These are phyloP conservation scores for Chimonanthus praecox DNA, from an alignment of 164 flowering plant species.

Conservation along the genomic window DNA sequence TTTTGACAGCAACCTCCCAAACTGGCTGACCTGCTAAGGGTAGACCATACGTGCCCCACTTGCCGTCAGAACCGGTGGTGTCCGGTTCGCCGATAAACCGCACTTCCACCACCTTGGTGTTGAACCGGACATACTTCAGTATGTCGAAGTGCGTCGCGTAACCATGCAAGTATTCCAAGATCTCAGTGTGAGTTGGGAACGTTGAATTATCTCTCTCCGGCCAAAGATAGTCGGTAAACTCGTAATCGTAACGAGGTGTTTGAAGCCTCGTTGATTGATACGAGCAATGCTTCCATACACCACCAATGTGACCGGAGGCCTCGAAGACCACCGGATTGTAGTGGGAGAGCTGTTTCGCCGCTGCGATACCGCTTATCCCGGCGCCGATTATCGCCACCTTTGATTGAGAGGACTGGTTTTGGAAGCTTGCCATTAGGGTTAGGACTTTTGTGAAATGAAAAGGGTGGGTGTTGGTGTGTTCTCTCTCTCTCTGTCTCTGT, in stretches of 20 bases:
- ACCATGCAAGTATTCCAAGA: conserved; percentile 62
- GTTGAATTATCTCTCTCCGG: conserved; percentile 48
- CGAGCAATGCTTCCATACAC: conserved; percentile 87
- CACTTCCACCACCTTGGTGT: conserved; percentile 76
- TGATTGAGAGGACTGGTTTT: not conserved
- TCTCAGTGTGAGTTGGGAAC: conserved; percentile 66
- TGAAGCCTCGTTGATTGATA: conserved; percentile 72
- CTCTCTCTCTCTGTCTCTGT: too few species aligned
- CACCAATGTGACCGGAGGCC: conserved; percentile 73
- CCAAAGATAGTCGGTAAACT: conserved; percentile 94
- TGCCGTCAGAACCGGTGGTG: conserved; percentile 2
- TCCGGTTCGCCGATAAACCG: conserved; percentile 40
- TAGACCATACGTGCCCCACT: conserved; percentile 26
- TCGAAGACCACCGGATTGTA: conserved; percentile 79
- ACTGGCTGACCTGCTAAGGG: conserved; percentile 50
- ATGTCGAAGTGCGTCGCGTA: conserved; percentile 75
- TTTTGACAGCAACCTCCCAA: conserved; percentile 81
- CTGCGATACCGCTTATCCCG: conserved; percentile 89
- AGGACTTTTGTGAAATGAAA: not conserved
- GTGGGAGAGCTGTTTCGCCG: conserved; percentile 66
- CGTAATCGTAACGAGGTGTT: conserved; percentile 71
- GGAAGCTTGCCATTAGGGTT: not conserved
- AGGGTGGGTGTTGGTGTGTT: too few species aligned
- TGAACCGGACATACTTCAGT: conserved; percentile 48
- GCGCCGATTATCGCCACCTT: conserved; percentile 81